Conservation (phyloP, 306 rosid species). For the Ochetophila trinervis region DNA sequence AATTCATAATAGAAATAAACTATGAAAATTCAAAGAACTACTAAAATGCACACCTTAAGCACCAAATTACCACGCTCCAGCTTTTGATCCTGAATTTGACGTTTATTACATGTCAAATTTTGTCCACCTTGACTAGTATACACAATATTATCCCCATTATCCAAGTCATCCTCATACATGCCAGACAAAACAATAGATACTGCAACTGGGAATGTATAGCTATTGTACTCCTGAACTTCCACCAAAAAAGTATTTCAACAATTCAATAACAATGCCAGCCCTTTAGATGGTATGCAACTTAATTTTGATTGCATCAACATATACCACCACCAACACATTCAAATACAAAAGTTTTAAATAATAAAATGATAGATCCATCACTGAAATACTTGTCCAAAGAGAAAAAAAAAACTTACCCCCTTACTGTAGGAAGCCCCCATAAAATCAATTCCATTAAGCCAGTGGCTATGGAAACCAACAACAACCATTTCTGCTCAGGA, state of each 20-base stretch:
- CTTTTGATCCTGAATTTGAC: conserved; percentile 70
- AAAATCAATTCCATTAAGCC: conserved; percentile 96
- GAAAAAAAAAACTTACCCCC: too few relatives aligned
- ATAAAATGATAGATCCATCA: too few relatives aligned
- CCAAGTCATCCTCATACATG: conserved; percentile 92
- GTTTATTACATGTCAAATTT: conserved; percentile 74
- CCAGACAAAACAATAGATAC: conserved; percentile 92
- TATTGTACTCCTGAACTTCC: conserved; percentile 42
- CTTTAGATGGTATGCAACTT: too few relatives aligned
- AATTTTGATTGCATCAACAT: too few relatives aligned
- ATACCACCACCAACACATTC: too few relatives aligned
- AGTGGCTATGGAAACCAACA: conserved; percentile 91
- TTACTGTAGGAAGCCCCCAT: too few relatives aligned
- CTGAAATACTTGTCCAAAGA: too few relatives aligned
- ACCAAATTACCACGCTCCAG: conserved; percentile 88
- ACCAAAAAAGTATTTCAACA: not conserved
- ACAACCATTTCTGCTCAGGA: conserved; percentile 97
- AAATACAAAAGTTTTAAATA: too few relatives aligned
- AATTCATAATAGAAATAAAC: too few relatives aligned
- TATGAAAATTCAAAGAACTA: too few relatives aligned
- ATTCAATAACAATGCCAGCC: not conserved
- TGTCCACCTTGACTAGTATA: conserved; percentile 99
- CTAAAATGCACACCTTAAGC: conserved; percentile 62
- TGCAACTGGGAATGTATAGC: conserved; percentile 62
- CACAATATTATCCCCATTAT: conserved; percentile 85